phyloP scores from a whole-genome alignment of 1,139 yeast genomes.

The Suhomyces chickasaworum region DNA sequence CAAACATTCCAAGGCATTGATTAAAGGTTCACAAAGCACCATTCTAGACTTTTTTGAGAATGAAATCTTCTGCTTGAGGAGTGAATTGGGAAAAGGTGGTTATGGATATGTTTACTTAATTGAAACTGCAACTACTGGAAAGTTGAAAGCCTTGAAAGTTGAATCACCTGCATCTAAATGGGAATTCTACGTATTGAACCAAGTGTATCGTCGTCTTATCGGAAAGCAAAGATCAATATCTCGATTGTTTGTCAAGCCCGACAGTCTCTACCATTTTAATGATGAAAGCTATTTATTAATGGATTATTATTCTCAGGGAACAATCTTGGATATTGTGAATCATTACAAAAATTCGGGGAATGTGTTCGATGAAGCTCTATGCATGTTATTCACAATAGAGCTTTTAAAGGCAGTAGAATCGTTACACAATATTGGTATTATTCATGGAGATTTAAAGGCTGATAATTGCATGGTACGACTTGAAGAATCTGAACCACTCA shows the following conservation, averaged over 20 bases:
- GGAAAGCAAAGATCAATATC: constrained; percentile 15
- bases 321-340: constrained; percentile 73
- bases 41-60: constrained; percentile 53
- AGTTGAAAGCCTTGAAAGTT: constrained; percentile 67
- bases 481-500: constrained; percentile 17
- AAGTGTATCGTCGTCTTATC: constrained; percentile 46
- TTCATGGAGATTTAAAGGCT: constrained; percentile 87
- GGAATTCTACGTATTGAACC: constrained; percentile 77
- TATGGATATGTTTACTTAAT: constrained; percentile 78
- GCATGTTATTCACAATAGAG: constrained; percentile 65
- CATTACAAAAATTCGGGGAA: constrained; percentile 33
- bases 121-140: constrained; percentile 58
- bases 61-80: constrained; percentile 57
- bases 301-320: constrained; percentile 74
- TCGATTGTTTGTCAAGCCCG: constrained; percentile 49
- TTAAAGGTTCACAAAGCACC: constrained; percentile 42
- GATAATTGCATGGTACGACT: constrained; percentile 84
- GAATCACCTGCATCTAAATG: constrained; percentile 73
- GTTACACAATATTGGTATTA: constrained; percentile 63
- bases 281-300: constrained; percentile 79
- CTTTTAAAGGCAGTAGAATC: constrained; percentile 60
- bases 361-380: constrained; percentile 60
- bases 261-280: constrained; percentile 55
- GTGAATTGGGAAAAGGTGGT: constrained; percentile 77
- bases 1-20: constrained; percentile 33